Conservation (phyloP, 1,284 basidiomycete species). For the Sanguinoderma infundibulare region DNA sequence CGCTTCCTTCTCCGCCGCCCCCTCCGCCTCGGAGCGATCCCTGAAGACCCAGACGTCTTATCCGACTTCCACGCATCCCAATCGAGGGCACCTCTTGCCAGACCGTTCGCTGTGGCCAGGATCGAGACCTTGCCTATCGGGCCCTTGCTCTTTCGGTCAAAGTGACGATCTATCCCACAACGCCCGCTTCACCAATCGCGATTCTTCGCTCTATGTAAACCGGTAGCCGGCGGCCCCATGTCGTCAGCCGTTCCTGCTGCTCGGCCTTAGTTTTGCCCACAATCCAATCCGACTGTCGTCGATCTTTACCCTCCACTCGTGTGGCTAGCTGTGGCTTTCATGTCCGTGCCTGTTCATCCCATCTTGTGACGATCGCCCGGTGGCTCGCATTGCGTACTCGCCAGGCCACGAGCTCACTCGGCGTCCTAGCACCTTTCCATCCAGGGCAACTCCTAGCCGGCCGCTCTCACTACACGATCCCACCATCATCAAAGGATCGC, state of each 20-base stretch:
- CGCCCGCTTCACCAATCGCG: background rate
- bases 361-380: background rate
- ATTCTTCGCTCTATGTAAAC: slow-evolving; percentile 3
- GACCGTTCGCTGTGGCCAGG: slow-evolving; percentile 7
- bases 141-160: background rate
- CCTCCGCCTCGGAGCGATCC: background rate
- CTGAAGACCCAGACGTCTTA: background rate
- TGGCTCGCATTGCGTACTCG: background rate
- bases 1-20: background rate
- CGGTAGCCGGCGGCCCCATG: background rate
- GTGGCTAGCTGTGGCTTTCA: slow-evolving; percentile 6
- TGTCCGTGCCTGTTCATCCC: slow-evolving; percentile 6
- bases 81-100: background rate
- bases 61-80: background rate
- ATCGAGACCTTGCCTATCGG: slow-evolving; percentile 9
- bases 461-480: background rate
- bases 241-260: slow-evolving; percentile 9
- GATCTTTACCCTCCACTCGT: slow-evolving; percentile 8
- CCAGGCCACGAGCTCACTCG: background rate
- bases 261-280: slow-evolving; percentile 2
- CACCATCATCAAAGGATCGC: background rate
- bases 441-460: background rate
- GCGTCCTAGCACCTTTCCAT: background rate
- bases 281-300: slow-evolving; percentile 5
- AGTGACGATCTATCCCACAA: slow-evolving; percentile 9